These are phyloP conservation scores for Mrakia blollopis DNA, from an alignment of 768 basidiomycete genomes.

Conservation along the genomic window DNA sequence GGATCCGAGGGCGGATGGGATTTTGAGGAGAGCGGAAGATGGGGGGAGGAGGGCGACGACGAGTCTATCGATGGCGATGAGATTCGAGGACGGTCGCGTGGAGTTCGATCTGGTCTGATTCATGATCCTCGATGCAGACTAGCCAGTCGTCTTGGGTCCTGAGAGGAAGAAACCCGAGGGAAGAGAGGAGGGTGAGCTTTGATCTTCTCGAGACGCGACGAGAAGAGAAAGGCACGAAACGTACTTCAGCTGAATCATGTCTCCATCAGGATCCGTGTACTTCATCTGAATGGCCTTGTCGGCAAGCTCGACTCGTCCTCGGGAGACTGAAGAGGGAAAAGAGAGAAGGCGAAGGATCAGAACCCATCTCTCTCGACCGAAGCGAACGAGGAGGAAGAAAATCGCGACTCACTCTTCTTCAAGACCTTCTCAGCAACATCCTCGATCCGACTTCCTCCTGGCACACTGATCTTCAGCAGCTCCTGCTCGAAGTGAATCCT, in stretches of 20 bases:
- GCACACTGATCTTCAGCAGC: slow-evolving; percentile 19
- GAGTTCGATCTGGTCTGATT: slow-evolving; percentile 25
- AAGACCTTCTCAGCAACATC: slow-evolving; percentile 19
- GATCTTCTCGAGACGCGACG: not conserved
- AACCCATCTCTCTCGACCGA: too few relatives aligned
- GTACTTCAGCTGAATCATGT: slow-evolving; percentile 24
- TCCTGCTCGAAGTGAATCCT: slow-evolving; percentile 31
- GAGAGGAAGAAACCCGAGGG: not conserved
- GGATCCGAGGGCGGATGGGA: not conserved
- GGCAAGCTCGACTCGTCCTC: slow-evolving; percentile 21
- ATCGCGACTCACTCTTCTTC: slow-evolving; percentile 19
- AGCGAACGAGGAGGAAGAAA: too few relatives aligned
- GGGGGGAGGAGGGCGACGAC: too few relatives aligned
- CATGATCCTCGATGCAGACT: slow-evolving; percentile 21
- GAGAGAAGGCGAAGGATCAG: not conserved
- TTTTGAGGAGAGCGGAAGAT: not conserved
- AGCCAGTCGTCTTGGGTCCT: slow-evolving; percentile 29
- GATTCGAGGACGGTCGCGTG: slow-evolving; percentile 2
- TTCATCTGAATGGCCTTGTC: slow-evolving; percentile 18
- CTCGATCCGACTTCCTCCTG: not conserved
- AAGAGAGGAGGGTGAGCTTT: not conserved
- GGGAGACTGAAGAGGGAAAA: slow-evolving; percentile 12
- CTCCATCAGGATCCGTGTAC: slow-evolving; percentile 30
- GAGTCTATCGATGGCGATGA: not conserved
- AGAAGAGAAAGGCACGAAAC: not conserved